Evolutionary conservation across 176 grass and related monocot genomes (phyloP).

Genomic region (Tuctoria greenei): DNA sequence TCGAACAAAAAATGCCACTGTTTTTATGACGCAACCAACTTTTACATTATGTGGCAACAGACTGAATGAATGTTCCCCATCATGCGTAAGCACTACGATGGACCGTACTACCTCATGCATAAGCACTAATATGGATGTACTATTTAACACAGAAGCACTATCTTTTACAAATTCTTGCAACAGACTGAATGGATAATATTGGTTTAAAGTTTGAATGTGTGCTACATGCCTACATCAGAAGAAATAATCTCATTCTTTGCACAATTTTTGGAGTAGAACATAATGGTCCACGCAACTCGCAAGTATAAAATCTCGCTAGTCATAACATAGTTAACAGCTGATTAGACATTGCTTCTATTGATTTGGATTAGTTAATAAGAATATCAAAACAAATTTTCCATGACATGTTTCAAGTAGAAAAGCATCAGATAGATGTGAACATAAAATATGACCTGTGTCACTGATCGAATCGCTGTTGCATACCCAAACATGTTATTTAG

Average conservation of each 20-base stretch:
- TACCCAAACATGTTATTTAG: slow-evolving; percentile 99
- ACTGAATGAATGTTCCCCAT: no score
- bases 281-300: background rate
- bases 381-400: background rate
- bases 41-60: no score
- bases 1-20: no score
- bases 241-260: background rate
- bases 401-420: background rate
- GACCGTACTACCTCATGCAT: background rate
- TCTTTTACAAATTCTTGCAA: background rate
- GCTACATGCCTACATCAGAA: slow-evolving; percentile 3
- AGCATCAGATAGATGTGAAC: background rate
- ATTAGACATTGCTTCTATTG: background rate
- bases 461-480: slow-evolving; percentile 80
- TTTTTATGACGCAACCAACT: no score
- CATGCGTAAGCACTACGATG: background rate
- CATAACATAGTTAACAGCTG: background rate
- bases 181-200: background rate
- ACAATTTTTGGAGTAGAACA: background rate
- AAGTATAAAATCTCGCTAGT: background rate
- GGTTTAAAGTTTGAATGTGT: background rate
- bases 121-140: background rate
- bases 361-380: background rate
- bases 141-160: background rate
- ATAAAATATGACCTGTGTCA: slow-evolving; percentile 73